A percentile compares a stretch with the other conserved stretches of the same genome.
These are phyloP conservation scores for Ganoderma sinense DNA, from an alignment of 1,284 basidiomycete genomes.

Conservation along the genomic window DNA sequence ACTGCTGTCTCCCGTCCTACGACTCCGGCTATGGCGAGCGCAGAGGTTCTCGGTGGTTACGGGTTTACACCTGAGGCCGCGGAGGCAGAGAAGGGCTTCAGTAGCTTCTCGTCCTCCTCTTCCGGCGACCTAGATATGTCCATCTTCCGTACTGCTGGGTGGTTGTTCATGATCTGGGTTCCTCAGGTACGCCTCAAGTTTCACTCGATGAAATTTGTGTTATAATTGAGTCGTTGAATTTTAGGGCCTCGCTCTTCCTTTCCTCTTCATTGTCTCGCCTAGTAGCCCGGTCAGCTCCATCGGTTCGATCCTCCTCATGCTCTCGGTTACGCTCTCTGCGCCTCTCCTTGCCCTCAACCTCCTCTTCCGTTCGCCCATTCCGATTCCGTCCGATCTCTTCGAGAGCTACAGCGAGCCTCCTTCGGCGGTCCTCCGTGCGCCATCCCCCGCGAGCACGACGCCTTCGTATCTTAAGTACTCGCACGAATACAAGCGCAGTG, in stretches of 20 bases:
- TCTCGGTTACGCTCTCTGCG: conserved; percentile 71
- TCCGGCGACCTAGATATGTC: conserved; percentile 62
- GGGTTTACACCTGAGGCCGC: conserved; percentile 54
- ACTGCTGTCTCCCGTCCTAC: conserved; percentile 50
- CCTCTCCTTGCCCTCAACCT: conserved; percentile 69
- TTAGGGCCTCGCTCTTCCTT: conserved; percentile 66
- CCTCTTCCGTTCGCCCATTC: conserved; percentile 63
- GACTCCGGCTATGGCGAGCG: conserved; percentile 62
- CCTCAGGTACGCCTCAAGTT: conserved; percentile 55
- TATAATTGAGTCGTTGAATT: conserved; percentile 19
- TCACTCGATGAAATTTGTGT: neutral
- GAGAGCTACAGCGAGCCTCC: conserved; percentile 55
- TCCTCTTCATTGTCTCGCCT: conserved; percentile 56
- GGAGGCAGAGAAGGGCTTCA: conserved; percentile 60
- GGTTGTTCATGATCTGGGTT: conserved; percentile 70
- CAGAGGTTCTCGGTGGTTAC: conserved; percentile 70
- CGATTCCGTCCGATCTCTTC: conserved; percentile 70
- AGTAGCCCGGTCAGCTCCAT: conserved; percentile 44
- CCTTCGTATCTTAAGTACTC: conserved; percentile 48
- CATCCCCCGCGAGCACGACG: conserved; percentile 48
- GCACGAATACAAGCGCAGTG: conserved; percentile 67
- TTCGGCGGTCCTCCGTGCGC: conserved; percentile 48
- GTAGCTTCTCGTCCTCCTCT: conserved; percentile 48
- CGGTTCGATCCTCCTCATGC: conserved; percentile 56
- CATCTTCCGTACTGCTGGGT: conserved; percentile 58